These are phyloP conservation scores for Pseudogymnoascus sp. DNA, from an alignment of 2,329 filamentous ascomycete genomes.

Conservation along the genomic window DNA sequence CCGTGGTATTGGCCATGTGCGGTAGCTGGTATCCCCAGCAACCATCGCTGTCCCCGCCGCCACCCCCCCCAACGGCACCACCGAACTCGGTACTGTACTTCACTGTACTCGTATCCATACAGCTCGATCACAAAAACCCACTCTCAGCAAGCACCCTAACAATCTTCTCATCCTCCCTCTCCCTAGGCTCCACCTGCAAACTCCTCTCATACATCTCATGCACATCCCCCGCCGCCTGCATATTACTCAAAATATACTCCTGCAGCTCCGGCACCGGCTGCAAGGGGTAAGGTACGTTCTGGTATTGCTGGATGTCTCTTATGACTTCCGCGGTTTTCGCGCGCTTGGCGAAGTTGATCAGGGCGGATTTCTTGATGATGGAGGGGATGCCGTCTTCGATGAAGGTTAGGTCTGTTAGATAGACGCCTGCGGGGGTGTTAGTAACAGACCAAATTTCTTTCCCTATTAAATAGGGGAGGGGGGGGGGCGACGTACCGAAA, in stretches of 20 bases:
- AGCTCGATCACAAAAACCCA: slow-evolving; percentile 1
- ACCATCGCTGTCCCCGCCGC: not conserved
- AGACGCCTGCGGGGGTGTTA: slow-evolving; percentile 56
- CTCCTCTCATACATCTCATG: slow-evolving; percentile 99
- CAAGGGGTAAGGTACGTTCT: slow-evolving; percentile 91
- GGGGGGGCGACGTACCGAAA: slow-evolving; percentile 58
- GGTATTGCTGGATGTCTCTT: slow-evolving; percentile 96
- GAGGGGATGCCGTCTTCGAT: slow-evolving; percentile 98
- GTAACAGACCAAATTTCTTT: too few relatives aligned
- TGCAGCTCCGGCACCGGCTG: slow-evolving; percentile 86
- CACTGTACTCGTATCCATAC: too few relatives aligned
- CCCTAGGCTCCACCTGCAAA: slow-evolving; percentile 82
- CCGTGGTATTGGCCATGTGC: not conserved
- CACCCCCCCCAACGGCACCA: too few relatives aligned
- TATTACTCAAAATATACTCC: slow-evolving; percentile 93
- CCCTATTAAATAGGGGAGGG: not conserved
- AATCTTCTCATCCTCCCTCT: slow-evolving; percentile 98
- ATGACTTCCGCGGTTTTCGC: slow-evolving; percentile 98
- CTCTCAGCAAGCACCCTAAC: slow-evolving; percentile 55
- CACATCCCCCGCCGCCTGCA: slow-evolving; percentile 90
- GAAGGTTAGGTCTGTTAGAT: slow-evolving; percentile 93
- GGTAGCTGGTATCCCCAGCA: not conserved
- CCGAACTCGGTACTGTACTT: too few relatives aligned
- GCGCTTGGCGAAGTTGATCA: slow-evolving; percentile 98
- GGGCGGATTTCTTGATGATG: slow-evolving; percentile 87